Evolutionary conservation across 352 stramenopile species (phyloP), one percentile per base, ranked within the genome.

Genomic region (Globisporangium spiculum): DNA sequence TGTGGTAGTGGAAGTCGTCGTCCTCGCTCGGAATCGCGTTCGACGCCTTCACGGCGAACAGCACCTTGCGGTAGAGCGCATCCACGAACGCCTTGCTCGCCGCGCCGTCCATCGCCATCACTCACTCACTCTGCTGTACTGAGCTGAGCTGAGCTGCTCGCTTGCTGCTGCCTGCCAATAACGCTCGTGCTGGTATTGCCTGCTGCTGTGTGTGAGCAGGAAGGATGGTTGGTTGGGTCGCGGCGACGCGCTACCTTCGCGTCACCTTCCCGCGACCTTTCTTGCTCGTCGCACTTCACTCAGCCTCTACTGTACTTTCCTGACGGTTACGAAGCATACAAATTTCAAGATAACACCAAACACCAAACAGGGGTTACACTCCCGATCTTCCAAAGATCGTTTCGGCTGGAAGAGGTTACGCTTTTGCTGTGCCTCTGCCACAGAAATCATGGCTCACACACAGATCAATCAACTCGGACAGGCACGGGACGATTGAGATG

Each of bases 1-100:
- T 71, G 71, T 96, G 85, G 73, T 84, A 96, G 70, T 96, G 81
- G 66, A 90, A 96, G 34, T 90, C 88, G 65, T 96, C 88, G 63
- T 96, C 85, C 61, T 93, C 86, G 8, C 73, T 91, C 24, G 82
- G 79, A 24, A 96, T 75, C 0, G 61, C 83, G 71, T 96, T 96
- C 50, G 88, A 92, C 8, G 86, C 88, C 74, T 96, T 96, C 22
- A 96, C 88, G 7, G 78, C 77, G 27, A 89, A 77, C 63, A 93
- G 65, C 66, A 93, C 84, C 61, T 89, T 91, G 66, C 83, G 84
- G 68, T 93, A 93, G 67, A 93, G 71, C 22, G 79, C 71, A 63
- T 84, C 71, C 30, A 91, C 79, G 66, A 88, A 91, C 52, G 72
- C 73, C 56, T 66, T 66, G 59, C 66, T 71, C 26, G 52, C 59